Conservation (phyloP, 441 rosid species). For the Manihot esculenta region DNA sequence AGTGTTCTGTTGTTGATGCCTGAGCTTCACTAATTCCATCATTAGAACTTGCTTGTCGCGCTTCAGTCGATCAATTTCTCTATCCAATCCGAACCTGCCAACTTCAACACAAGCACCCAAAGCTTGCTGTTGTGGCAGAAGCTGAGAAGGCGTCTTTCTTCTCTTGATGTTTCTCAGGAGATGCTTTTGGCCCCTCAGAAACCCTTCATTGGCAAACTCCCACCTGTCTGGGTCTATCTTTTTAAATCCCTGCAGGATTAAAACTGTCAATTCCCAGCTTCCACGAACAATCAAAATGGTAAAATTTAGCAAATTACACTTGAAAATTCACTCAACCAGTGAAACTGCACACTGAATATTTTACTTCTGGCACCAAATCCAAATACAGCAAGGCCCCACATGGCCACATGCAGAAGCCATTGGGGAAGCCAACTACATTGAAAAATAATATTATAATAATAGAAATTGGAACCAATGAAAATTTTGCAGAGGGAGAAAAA, state of each 20-base stretch:
- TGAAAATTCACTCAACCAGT: background rate
- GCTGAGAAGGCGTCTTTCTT: constrained; percentile 44
- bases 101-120: constrained; percentile 50
- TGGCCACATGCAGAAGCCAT: constrained; percentile 22
- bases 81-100: constrained; percentile 46
- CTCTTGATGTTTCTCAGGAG: constrained; percentile 68
- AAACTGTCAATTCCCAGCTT: background rate
- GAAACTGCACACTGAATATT: constrained; percentile 8
- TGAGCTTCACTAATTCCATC: constrained; percentile 69
- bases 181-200: constrained; percentile 65
- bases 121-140: constrained; percentile 31
- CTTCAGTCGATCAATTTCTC: constrained; percentile 48
- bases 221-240: constrained; percentile 83
- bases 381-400: constrained; percentile 26
- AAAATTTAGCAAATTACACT: background rate
- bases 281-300: background rate
- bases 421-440: background rate
- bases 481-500: background rate
- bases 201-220: constrained; percentile 86
- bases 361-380: constrained; percentile 1
- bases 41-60: constrained; percentile 61
- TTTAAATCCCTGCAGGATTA: constrained; percentile 66
- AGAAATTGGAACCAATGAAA: background rate
- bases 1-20: constrained; percentile 68
- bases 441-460: background rate